Conservation (phyloP, 768 basidiomycete species). For the Lanmaoa rubissima region DNA sequence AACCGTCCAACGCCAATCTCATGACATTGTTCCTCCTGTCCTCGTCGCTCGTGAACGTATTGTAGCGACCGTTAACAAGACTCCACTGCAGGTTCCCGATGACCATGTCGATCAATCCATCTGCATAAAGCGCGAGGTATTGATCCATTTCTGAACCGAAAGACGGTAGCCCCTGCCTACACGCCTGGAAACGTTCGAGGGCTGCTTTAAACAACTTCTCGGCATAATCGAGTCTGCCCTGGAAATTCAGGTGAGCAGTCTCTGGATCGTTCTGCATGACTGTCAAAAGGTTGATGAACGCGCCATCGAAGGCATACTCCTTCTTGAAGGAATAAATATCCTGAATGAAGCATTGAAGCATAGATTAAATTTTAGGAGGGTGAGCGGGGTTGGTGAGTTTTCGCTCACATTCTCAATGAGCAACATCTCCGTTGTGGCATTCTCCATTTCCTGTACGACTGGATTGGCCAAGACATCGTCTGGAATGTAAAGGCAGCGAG, state of each 20-base stretch:
- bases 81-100: slow-evolving; percentile 13
- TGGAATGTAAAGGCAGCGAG: slow-evolving; percentile 4
- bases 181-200: slow-evolving; percentile 5
- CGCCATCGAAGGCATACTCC: slow-evolving; percentile 8
- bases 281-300: slow-evolving; percentile 9
- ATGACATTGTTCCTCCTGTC: slow-evolving; percentile 7
- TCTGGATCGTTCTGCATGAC: slow-evolving; percentile 7
- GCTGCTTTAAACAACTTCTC: slow-evolving; percentile 5
- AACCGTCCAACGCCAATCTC: neutral
- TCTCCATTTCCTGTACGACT: slow-evolving; percentile 12
- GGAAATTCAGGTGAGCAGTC: slow-evolving; percentile 12
- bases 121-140: slow-evolving; percentile 1
- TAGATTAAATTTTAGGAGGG: neutral
- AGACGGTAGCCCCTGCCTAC: slow-evolving; percentile 4
- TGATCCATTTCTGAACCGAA: slow-evolving; percentile 4
- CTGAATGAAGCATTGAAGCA: neutral
- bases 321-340: slow-evolving; percentile 20
- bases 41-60: slow-evolving; percentile 5
- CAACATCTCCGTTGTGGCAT: slow-evolving; percentile 1
- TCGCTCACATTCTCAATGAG: slow-evolving; percentile 11
- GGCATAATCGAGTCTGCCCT: slow-evolving; percentile 7
- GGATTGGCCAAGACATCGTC: slow-evolving; percentile 6
- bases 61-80: slow-evolving; percentile 5
- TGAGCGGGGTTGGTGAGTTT: neutral
- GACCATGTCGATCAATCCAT: slow-evolving; percentile 9